These are phyloP conservation scores for Kitagawia praeruptora DNA, from an alignment of 129 eudicot genomes.

Conservation along the genomic window DNA sequence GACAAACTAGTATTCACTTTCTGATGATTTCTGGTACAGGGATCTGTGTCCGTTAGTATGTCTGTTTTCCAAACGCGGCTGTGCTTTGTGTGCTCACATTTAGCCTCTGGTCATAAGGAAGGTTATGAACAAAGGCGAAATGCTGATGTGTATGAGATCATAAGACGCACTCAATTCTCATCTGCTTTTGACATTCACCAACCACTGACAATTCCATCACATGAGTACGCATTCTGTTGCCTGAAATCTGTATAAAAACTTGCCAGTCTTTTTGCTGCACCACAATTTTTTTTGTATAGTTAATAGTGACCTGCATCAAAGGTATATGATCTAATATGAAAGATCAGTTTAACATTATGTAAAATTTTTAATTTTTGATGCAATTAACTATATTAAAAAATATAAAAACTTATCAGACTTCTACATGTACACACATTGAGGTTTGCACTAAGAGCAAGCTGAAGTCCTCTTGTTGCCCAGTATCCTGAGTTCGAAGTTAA, in stretches of 20 bases:
- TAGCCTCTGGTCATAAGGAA: conserved; percentile 81
- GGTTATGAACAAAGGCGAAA: conserved; percentile 89
- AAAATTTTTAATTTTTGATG: not conserved
- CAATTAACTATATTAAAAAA: not conserved
- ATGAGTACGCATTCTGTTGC: conserved; percentile 56
- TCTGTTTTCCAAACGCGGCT: conserved; percentile 76
- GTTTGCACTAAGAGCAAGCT: not conserved
- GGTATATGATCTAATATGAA: not conserved
- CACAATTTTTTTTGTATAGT: not conserved
- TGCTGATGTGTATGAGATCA: conserved; percentile 72
- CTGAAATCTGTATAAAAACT: not conserved
- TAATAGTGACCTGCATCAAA: not conserved
- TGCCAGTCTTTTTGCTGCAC: not conserved
- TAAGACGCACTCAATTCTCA: conserved; percentile 81
- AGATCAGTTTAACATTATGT: not conserved
- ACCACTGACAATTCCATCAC: conserved; percentile 81
- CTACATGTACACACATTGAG: not conserved
- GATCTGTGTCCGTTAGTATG: conserved; percentile 96
- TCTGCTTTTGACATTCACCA: conserved; percentile 58
- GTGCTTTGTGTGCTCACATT: conserved; percentile 92
- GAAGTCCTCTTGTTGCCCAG: not conserved
- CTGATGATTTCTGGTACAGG: conserved; percentile 34
- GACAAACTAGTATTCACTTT: not conserved
- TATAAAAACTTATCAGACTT: not conserved
- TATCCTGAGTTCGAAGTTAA: not conserved